Percentiles rank a stretch among this genome's conserved stretches.
Conservation (phyloP, 1,284 basidiomycete species). For the Stereum hirsutum region DNA sequence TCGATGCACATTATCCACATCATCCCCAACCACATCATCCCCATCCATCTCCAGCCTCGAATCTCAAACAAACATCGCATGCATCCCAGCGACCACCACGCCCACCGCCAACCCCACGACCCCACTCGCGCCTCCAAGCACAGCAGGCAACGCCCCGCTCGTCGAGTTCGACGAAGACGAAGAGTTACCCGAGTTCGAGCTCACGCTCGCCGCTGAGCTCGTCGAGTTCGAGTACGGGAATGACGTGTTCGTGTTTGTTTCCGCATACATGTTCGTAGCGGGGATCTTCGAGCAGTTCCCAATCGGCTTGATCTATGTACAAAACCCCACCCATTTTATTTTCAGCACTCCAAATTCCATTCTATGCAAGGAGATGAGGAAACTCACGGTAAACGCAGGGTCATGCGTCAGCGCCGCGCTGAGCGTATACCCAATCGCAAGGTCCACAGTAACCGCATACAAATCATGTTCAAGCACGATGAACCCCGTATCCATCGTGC, state of each 20-base stretch:
- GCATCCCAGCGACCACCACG: too few relatives aligned
- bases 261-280: conserved; percentile 47
- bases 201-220: neutral
- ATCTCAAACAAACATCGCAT: too few relatives aligned
- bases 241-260: conserved; percentile 50
- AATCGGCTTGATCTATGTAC: conserved; percentile 51
- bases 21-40: too few relatives aligned
- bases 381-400: conserved; percentile 50
- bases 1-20: too few relatives aligned
- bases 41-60: too few relatives aligned
- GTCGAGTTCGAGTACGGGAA: conserved; percentile 35
- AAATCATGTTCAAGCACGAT: conserved; percentile 87
- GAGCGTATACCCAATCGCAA: conserved; percentile 84
- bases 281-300: conserved; percentile 52
- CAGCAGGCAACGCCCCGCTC: too few relatives aligned
- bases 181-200: neutral
- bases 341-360: too few relatives aligned
- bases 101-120: too few relatives aligned
- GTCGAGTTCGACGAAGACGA: neutral
- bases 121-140: too few relatives aligned
- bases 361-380: too few relatives aligned
- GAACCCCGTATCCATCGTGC: conserved; percentile 59
- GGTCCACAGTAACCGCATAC: conserved; percentile 78
- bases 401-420: conserved; percentile 52
- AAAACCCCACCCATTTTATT: too few relatives aligned